These are phyloP conservation scores for Pseudoturritis turrita DNA, from an alignment of 345 rosid species.

Conservation along the genomic window DNA sequence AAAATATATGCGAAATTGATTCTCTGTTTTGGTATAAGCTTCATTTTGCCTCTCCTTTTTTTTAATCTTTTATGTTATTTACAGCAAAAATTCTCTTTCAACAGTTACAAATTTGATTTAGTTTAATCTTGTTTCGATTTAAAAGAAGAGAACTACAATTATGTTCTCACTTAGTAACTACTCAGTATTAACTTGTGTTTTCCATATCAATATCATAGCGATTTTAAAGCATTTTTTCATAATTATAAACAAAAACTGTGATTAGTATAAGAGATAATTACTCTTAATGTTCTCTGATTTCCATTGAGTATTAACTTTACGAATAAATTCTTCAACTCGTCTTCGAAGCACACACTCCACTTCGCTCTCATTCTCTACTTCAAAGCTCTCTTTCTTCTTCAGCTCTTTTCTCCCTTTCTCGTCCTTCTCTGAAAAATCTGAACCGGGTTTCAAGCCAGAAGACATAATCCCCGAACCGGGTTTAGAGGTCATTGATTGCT, in stretches of 20 bases:
- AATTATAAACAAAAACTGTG: conserved; percentile 13
- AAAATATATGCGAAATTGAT: background rate
- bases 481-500: background rate
- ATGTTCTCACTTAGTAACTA: background rate
- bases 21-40: background rate
- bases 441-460: conserved; percentile 12
- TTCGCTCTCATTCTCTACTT: background rate
- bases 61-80: no score
- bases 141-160: background rate
- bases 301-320: conserved; percentile 55
- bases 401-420: conserved; percentile 9
- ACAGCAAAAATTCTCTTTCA: background rate
- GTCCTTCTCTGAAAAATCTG: conserved; percentile 1
- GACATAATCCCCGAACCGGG: background rate
- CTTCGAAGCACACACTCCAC: conserved; percentile 45
- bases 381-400: background rate
- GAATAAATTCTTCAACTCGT: conserved; percentile 60
- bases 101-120: background rate
- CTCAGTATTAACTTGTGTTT: background rate
- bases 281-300: conserved; percentile 35
- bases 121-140: background rate
- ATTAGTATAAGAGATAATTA: conserved; percentile 10
- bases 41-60: background rate
- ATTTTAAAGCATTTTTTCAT: background rate
- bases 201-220: background rate